These are phyloP conservation scores for Firmiana major DNA, from an alignment of 345 rosid genomes.

Conservation along the genomic window DNA sequence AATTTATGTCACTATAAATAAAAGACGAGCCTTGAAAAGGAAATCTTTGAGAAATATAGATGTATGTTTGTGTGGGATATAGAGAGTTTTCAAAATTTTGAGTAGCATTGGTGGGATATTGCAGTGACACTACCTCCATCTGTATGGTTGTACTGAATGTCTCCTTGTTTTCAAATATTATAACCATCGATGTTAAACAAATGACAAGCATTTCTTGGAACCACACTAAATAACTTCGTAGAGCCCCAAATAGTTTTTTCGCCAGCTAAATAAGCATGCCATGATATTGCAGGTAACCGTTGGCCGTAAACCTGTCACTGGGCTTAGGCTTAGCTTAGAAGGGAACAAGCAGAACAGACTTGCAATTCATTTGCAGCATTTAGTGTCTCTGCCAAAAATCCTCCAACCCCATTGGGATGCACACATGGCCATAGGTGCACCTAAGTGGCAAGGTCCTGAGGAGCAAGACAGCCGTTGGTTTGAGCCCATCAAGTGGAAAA, in stretches of 20 bases:
- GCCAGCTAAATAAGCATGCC: slow-evolving; percentile 6
- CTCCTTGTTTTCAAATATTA: not conserved
- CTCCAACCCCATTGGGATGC: slow-evolving; percentile 95
- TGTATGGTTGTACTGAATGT: not conserved
- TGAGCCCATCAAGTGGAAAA: slow-evolving; percentile 96
- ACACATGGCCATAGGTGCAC: slow-evolving; percentile 95
- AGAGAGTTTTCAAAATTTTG: not conserved
- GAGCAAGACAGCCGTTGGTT: slow-evolving; percentile 99
- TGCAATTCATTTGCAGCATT: slow-evolving; percentile 84
- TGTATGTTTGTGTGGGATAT: not conserved
- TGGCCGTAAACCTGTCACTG: slow-evolving; percentile 93
- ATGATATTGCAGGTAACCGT: slow-evolving; percentile 71
- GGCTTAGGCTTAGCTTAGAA: slow-evolving; percentile 80
- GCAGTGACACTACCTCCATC: not conserved
- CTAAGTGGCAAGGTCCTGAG: slow-evolving; percentile 97
- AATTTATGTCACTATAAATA: not conserved
- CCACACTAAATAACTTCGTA: not conserved
- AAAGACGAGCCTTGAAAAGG: not conserved
- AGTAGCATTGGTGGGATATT: not conserved
- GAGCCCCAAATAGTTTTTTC: not conserved
- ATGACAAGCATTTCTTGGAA: not conserved
- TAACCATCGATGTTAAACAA: not conserved
- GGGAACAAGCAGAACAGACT: slow-evolving; percentile 90
- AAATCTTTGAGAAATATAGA: not conserved
- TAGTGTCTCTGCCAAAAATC: slow-evolving; percentile 91